These are phyloP conservation scores for Carallia pectinifolia DNA, from an alignment of 345 rosid genomes.

Conservation along the genomic window DNA sequence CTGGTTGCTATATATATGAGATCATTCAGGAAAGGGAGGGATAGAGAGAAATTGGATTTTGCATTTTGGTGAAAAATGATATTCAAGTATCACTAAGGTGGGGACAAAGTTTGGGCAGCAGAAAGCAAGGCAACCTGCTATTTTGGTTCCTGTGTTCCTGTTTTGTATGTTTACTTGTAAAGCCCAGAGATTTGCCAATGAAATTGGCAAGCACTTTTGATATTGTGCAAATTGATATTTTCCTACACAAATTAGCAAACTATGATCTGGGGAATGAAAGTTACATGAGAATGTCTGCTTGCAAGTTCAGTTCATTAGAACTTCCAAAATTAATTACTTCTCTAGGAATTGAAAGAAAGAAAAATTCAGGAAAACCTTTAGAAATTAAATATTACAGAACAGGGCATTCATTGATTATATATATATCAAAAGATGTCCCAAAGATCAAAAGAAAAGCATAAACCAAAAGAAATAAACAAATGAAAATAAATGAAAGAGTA, in stretches of 20 bases:
- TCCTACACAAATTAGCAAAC: not conserved
- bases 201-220: not conserved
- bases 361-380: too few relatives aligned
- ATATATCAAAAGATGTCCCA: too few relatives aligned
- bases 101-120: not conserved
- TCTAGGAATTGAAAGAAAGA: too few relatives aligned
- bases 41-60: not conserved
- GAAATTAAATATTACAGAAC: too few relatives aligned
- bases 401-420: too few relatives aligned
- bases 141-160: not conserved
- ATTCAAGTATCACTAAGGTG: too few relatives aligned
- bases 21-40: not conserved
- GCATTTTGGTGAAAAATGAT: not conserved
- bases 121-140: not conserved
- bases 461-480: too few relatives aligned
- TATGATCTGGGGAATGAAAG: not conserved
- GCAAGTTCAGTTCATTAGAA: too few relatives aligned
- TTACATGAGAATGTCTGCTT: not conserved
- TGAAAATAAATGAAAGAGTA: too few relatives aligned
- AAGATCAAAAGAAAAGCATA: too few relatives aligned
- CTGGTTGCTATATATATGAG: not conserved
- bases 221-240: not conserved
- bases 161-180: slow-evolving; percentile 5
- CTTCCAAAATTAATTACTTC: too few relatives aligned
- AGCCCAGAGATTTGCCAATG: slow-evolving; percentile 4